Conservation (phyloP, 1,284 basidiomycete genomes). For the Fomitopsis pinicola region DNA sequence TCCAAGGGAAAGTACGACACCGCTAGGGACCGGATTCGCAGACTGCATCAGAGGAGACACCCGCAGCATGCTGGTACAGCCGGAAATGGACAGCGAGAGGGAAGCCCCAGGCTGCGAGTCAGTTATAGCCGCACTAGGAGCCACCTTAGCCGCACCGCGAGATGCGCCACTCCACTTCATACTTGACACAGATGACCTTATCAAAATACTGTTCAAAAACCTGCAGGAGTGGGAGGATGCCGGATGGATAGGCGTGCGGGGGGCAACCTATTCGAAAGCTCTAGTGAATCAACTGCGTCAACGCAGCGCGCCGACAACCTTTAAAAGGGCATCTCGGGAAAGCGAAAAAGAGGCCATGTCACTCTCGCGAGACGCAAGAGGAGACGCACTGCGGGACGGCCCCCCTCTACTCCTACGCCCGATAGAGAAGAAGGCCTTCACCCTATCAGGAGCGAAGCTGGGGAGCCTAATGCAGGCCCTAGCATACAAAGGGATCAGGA, state of each 20-base stretch:
- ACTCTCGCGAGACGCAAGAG: neutral
- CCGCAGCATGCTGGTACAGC: too few relatives aligned
- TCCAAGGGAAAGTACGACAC: too few relatives aligned
- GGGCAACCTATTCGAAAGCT: neutral
- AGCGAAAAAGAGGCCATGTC: neutral
- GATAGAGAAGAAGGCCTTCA: neutral
- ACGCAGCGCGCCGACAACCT: neutral
- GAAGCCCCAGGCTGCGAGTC: too few relatives aligned
- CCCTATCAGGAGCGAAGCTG: slow-evolving; percentile 11
- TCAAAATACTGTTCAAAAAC: too few relatives aligned
- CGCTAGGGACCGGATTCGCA: too few relatives aligned
- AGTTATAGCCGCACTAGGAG: too few relatives aligned
- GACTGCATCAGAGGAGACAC: too few relatives aligned
- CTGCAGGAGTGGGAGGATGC: neutral
- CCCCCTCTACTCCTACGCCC: too few relatives aligned
- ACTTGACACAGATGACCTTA: neutral
- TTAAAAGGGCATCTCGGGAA: neutral
- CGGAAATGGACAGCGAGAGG: too few relatives aligned
- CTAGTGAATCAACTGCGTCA: neutral
- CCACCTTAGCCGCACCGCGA: too few relatives aligned
- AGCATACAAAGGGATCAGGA: slow-evolving; percentile 9
- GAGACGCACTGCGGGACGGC: too few relatives aligned
- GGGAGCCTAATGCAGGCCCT: slow-evolving; percentile 10
- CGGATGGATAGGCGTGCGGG: slow-evolving; percentile 3
- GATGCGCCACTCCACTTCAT: neutral